Evolutionary conservation across 2,329 filamentous ascomycete genomes (phyloP), one percentile per base, ranked within the genome.

Genomic region (Exophiala sp.): DNA sequence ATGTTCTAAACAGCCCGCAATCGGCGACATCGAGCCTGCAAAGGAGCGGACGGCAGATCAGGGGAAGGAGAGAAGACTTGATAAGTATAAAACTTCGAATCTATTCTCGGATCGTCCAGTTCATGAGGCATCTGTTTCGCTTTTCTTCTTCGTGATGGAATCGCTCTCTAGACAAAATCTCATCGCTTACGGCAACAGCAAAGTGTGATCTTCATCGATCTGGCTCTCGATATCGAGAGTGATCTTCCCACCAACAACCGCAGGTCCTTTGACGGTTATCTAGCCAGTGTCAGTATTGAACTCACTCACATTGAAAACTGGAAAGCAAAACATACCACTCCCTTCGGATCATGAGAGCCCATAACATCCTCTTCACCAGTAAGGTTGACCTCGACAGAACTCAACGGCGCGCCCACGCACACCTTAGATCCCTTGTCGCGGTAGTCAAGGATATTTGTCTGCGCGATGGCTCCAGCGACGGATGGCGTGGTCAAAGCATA

Each of bases 401-500:
- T 89, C 38, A 94, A 67, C 2, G 92, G 91, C 8, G 87, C 78
- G 2, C 94, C 94, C 66, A 97, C 96, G 69, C 71, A 72, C 2
- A 58, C 60, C 67, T 40, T 70, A 67, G 38, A 70, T 35, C 71
- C 73, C 58, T 79, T 78, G 61, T 62, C 55, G 45, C 92, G 78
- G 70, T 97, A 97, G 68, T 97, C 92, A 66, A 89, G 95, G 36
- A 91, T 79, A 57, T 89, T 85, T 6, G 89, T 95, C 73, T 97
- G 92, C 1, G 87, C 78, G n/a, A 95, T 82, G 1, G 91, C 87
- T 35, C 94, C 94, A 2, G 91, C 92, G n/a, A 97, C 88, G 57
- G 83, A 82, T 20, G 89, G 77, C 1, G 88, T 85, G 14, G 90
- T 88, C 50, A 99, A 78, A 2, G 91, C 91, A 69, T 97, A 96